These are phyloP conservation scores for Leccinum subrobustum DNA, from an alignment of 1,284 basidiomycete species.

Conservation along the genomic window DNA sequence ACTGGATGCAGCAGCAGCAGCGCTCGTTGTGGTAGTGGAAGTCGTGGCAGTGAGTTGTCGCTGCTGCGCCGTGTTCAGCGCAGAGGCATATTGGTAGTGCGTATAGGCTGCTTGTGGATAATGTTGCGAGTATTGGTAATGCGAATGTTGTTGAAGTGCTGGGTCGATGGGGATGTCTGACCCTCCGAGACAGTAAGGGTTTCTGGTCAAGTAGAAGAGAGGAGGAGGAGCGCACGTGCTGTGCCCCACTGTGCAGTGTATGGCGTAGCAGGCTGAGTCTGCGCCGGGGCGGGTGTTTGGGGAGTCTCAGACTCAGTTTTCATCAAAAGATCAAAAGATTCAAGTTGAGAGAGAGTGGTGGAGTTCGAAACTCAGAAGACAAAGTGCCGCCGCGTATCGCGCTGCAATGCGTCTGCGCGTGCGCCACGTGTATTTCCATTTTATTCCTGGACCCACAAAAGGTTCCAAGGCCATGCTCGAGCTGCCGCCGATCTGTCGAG, in stretches of 20 bases:
- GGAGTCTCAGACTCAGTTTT: constrained; percentile 37
- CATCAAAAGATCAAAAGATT: constrained; percentile 12
- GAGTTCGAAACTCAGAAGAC: too few species aligned
- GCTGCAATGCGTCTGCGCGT: too few species aligned
- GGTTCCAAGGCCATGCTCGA: too few species aligned
- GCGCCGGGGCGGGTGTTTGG: constrained; percentile 33
- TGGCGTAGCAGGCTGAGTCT: constrained; percentile 27
- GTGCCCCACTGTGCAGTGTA: constrained; percentile 43
- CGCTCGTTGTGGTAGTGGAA: constrained; percentile 16
- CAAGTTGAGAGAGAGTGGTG: too few species aligned
- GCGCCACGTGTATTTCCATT: too few species aligned
- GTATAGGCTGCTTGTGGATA: constrained; percentile 53
- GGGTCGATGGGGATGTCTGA: constrained; percentile 68
- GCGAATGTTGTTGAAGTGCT: constrained; percentile 58
- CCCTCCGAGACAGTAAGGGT: constrained; percentile 16
- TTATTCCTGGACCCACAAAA: too few species aligned
- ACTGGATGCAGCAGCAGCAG: constrained; percentile 27
- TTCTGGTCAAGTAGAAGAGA: constrained; percentile 1
- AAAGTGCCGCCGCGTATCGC: too few species aligned
- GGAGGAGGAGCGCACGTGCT: constrained; percentile 35
- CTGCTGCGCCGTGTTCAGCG: constrained; percentile 27
- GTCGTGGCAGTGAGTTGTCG: constrained; percentile 27
- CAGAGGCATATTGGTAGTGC: constrained; percentile 50
- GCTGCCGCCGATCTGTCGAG: too few species aligned
- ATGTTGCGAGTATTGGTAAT: constrained; percentile 50